Evolutionary conservation across 768 basidiomycete genomes (phyloP), one percentile per base, ranked within the genome.

Genomic region (Lentinula detonsa): DNA sequence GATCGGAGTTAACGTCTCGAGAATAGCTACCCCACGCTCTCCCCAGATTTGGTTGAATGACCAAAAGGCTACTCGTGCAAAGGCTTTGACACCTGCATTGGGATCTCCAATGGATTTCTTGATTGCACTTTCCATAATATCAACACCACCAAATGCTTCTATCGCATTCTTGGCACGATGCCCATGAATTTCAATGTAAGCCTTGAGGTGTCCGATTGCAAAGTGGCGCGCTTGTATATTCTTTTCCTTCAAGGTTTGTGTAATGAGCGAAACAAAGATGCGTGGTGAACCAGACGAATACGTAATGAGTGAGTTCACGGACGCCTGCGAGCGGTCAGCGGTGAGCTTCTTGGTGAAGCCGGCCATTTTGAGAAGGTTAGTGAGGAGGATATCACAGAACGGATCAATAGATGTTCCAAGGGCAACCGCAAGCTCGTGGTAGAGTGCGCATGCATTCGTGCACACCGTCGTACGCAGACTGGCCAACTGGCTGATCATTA

Each of bases 391-490:
- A 53, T 98, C 97, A 68, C 87, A 88, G 67, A 90, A 84, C 0
- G 86, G 87, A 69, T 98, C 95, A 50, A 98, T 75, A 15, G 79
- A 72, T 9, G 82, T 66, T 49, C 86, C 86, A 34, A 98, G 82
- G 15, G 84, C 76, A 34, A 74, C 64, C 37, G 87, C 85, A 42
- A 98, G 78, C 65, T 97, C 94, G 46, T 72, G 65, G 68, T 96
- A 91, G 53, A 97, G 80, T 1, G 81, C 78, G 64, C 90, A 90
- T 8, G 94, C 88, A 62, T 90, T 88, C 9, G 81, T 76, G 5
- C 93, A 80, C 51, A 98, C 88, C 0, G 95, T 98, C 21, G 97
- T 99, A 43, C 97, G 85, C 62, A 99, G 76, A 75, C 93, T 96
- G 35, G 80, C 78, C 28, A 97, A 80, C 95, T 98, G 9, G 63